Conservation (phyloP, 2,329 filamentous ascomycete genomes). For the Emericellopsis atlantica region DNA sequence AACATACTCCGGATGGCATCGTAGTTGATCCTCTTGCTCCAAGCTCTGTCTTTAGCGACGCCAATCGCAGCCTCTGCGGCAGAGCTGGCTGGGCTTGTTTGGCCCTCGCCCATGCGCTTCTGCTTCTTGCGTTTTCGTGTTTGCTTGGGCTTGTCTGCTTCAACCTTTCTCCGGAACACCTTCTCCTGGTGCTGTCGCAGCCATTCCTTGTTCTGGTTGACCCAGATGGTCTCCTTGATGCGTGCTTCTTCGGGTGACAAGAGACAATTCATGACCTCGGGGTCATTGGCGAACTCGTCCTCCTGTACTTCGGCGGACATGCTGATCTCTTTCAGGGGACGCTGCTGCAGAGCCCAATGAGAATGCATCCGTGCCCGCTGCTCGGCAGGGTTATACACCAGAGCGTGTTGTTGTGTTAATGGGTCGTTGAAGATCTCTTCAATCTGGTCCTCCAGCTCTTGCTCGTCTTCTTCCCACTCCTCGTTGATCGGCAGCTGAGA, state of each 20-base stretch:
- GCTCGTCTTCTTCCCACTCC: conserved; percentile 51
- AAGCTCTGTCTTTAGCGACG: conserved; percentile 54
- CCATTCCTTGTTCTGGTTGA: conserved; percentile 90
- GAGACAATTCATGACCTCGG: conserved; percentile 71
- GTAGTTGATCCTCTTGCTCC: conserved; percentile 68
- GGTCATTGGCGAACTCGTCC: conserved; percentile 80
- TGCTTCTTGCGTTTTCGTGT: conserved; percentile 41
- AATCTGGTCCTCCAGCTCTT: conserved; percentile 57
- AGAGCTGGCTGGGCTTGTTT: conserved; percentile 51
- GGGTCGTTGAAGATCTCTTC: conserved; percentile 55
- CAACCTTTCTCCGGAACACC: conserved; percentile 59
- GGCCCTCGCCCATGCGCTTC: conserved; percentile 50
- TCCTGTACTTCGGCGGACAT: conserved; percentile 58
- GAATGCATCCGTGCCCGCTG: conserved; percentile 41
- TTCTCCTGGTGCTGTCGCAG: conserved; percentile 78
- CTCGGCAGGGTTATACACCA: conserved; percentile 44
- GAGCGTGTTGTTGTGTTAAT: conserved; percentile 40
- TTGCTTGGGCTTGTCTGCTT: conserved; percentile 42
- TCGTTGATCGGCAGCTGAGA: conserved; percentile 43
- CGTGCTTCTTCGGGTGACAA: conserved; percentile 61
- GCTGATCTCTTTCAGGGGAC: conserved; percentile 32
- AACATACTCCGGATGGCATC: conserved; percentile 48
- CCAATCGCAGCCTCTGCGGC: conserved; percentile 57
- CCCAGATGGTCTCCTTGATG: conserved; percentile 87
- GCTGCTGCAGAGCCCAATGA: conserved; percentile 34